Evolutionary conservation across 2,329 filamentous ascomycete genomes (phyloP), one percentile per base, ranked within the genome.

Genomic region (Akanthomyces muscarius): DNA sequence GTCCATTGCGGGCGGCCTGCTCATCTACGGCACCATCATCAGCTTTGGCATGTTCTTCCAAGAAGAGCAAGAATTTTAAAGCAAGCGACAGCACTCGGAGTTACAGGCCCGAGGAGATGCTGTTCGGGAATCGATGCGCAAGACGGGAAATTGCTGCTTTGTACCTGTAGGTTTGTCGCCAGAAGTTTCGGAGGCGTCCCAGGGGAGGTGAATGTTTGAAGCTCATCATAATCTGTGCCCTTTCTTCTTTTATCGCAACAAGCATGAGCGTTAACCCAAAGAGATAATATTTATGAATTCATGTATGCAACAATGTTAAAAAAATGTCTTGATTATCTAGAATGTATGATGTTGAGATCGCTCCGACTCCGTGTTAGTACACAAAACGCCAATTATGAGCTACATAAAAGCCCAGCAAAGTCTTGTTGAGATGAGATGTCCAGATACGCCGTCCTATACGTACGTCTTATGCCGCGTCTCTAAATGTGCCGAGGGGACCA

Each of bases 31-130:
- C 63, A 99, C 95, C 55, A 97, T 99, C 74, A 96, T 99, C 78
- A 95, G 90, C 79, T 99, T 99, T 77, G 89, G 90, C 68, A 90
- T 97, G 87, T 99, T 98, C 81, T 99, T 99, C 83, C 90, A 94
- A 75, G 93, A 98, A 77, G 92, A 98, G 75, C 90, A 96, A 73
- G 95, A 98, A 71, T 99, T 98, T 76, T 98, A 78, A 53, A 25
- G 11, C 16, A 18, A 30, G 28, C 4, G 6, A 30, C 4, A 30
- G 28, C 4, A 30, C 4, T 30, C 28, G 4, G 28, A 1, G 4
- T 30, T 30, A 5, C 6, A 30, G 28, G 4, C 28, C 28, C 3
- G n/a, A 8, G n/a, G 23, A 18, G n/a, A 52, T n/a, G 36, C 4
- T 14, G 28, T 30, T 51, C 30, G 8, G 28, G 18, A n/a, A 23